Base-by-base conservation (phyloP, 495 filamentous ascomycete genomes). In the Neurospora discreta region DNA sequence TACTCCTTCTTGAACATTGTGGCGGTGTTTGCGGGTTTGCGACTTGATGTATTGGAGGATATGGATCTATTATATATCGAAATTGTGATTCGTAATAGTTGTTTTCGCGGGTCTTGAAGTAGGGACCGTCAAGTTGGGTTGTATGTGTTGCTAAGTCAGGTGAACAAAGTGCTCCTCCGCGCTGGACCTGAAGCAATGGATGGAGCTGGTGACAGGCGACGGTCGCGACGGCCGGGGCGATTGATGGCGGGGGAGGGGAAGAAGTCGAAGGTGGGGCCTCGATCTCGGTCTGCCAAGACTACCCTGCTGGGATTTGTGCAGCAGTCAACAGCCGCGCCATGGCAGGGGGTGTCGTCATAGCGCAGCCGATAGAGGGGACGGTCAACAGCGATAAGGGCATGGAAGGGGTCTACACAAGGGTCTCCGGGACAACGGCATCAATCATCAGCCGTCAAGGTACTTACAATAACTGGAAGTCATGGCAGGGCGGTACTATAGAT, bases 1-100 rank as follows among this genome's bases (percentile, higher is more conserved):
- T 81, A 94, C 93, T 94, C 92, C 87, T 95, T 96, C 78, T 95
- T 97, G 77, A 97, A 97, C 93, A 97, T 97, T 8, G 73, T 89
- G 78, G 46, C 70, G 38, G 70, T 70, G 73, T 26, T 9, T 60
- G 52, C 52, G 52, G 16, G 23, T 60, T 30, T 18, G 52, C 52
- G 13, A 33, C n/a, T n/a, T n/a, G n/a, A n/a, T n/a, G n/a, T n/a
- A n/a, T n/a, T n/a, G n/a, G n/a, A n/a, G n/a, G n/a, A n/a, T n/a
- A n/a, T n/a, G n/a, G n/a, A n/a, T n/a, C n/a, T n/a, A n/a, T n/a
- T n/a, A n/a, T n/a, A n/a, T n/a, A n/a, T n/a, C n/a, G n/a, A n/a
- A n/a, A n/a, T n/a, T n/a, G n/a, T n/a, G n/a, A n/a, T 23, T 72
- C 58, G 11, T 60, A 40, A 6, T 43, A 30, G 71, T 60, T 5